Evolutionary conservation across 2,329 filamentous ascomycete species (phyloP), one percentile per base, ranked within the genome.

Genomic region (Bisporella sp.): DNA sequence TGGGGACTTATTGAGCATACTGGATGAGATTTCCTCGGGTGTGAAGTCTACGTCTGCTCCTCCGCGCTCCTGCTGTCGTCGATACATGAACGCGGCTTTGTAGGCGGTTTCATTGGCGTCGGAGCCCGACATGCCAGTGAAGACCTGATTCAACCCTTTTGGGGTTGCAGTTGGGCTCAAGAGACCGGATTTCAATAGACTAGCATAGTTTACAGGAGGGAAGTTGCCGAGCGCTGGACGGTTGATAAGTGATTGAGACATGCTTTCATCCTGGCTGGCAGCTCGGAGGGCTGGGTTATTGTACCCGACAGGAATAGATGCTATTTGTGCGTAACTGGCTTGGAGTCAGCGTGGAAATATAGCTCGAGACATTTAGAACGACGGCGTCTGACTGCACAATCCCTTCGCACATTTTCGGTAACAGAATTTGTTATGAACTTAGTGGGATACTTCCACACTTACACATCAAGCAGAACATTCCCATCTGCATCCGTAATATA

Each of bases 1-100:
- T 5, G 87, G 87, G 32, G 78, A 68, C 61, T 85, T 70, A 72
- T 92, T 92, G 63, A 79, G 72, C 79, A 92, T 87, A 59, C 78
- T 75, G 3, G 81, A 82, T 50, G 68, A 61, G 48, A 87, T 75
- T 64, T 92, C 87, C 62, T 86, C 79, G 31, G 78, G 71, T 5
- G 82, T 81, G 73, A 89, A 91, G 31, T 87, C 84, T 41, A 79
- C 84, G 45, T 81, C 69, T 50, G 80, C 73, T 48, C 65, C 64
- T 39, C 85, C 85, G 61, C 87, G 85, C 73, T 89, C 74, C 53
- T 81, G 76, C 63, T 85, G 85, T 46, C 84, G 77, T 67, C 82
- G 82, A 73, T 82, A 89, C 84, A 92, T 92, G 71, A 91, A 90
- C 30, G 87, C 86, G 11, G 87, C 87, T 72, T 92, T 92, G 77